A percentile compares a stretch with the other conserved stretches of the same genome.
phyloP scores from a whole-genome alignment of 805 yeast species.

The Metschnikowia lunata region DNA sequence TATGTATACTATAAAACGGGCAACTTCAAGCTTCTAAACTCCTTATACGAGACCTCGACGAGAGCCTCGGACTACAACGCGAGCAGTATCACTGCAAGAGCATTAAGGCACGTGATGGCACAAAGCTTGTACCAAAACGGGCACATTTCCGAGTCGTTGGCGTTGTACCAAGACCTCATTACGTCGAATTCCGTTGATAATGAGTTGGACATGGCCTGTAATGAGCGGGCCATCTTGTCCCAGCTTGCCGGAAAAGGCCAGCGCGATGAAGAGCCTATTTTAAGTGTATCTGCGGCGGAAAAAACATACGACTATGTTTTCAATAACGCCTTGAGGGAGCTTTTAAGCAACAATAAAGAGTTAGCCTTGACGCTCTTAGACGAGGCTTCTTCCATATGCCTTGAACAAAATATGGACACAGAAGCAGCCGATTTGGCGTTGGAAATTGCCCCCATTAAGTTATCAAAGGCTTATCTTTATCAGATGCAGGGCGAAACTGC shows the following conservation, averaged over 20 bases:
- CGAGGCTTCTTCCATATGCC: conserved; percentile 43
- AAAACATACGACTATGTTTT: conserved; percentile 54
- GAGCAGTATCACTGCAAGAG: conserved; percentile 24
- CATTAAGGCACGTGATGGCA: conserved; percentile 47
- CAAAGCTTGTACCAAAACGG: conserved; percentile 52
- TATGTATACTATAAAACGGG: conserved; percentile 61
- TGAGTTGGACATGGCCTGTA: conserved; percentile 50
- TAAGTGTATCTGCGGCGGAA: conserved; percentile 14
- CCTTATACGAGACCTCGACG: conserved; percentile 10
- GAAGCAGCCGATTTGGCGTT: conserved; percentile 40
- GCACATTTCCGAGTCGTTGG: conserved; percentile 37
- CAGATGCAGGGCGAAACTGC: conserved; percentile 18
- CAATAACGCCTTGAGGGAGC: conserved; percentile 51
- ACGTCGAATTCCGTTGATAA: conserved; percentile 38
- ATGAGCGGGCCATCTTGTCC: conserved; percentile 65
- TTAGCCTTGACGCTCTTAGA: conserved; percentile 42
- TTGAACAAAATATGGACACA: conserved; percentile 29
- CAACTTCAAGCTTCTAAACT: conserved; percentile 25
- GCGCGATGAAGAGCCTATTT: conserved; percentile 1
- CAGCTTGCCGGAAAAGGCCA: conserved; percentile 30
- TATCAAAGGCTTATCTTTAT: conserved; percentile 57
- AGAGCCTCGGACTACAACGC: conserved; percentile 2
- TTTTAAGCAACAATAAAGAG: conserved; percentile 37
- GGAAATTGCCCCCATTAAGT: conserved; percentile 57
- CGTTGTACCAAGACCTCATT: conserved; percentile 42